phyloP scores from a whole-genome alignment of 306 rosid species.

The Quercus bicolor region DNA sequence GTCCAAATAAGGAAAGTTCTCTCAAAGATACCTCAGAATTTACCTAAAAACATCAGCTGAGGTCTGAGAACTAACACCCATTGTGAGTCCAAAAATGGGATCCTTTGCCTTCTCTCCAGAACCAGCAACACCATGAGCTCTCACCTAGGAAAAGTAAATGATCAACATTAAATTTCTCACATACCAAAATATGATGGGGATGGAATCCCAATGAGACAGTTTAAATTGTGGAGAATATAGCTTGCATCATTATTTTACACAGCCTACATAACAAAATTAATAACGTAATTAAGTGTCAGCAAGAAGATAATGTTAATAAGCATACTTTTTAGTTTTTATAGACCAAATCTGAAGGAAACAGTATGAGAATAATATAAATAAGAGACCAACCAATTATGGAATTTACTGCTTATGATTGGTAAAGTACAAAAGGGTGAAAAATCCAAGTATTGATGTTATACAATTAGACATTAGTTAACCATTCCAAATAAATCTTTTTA shows the following conservation, averaged over 20 bases:
- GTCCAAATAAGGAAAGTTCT: not conserved
- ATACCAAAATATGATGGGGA: not conserved
- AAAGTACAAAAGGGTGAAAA: too few relatives aligned
- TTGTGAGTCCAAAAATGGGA: constrained; percentile 78
- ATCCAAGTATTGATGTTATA: too few relatives aligned
- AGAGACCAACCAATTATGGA: too few relatives aligned
- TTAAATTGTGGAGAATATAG: not conserved
- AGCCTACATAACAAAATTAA: not conserved
- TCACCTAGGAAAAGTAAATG: constrained; percentile 35
- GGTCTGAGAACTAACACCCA: constrained; percentile 74
- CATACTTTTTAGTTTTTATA: not conserved
- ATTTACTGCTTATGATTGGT: too few relatives aligned
- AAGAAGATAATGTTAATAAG: not conserved
- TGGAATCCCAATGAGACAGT: not conserved
- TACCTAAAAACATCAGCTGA: constrained; percentile 65
- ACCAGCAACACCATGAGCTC: constrained; percentile 56
- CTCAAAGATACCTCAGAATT: not conserved
- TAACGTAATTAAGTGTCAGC: not conserved
- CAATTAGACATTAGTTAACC: too few relatives aligned
- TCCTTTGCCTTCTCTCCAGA: constrained; percentile 81
- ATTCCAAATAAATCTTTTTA: too few relatives aligned
- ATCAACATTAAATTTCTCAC: not conserved
- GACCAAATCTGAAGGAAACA: not conserved
- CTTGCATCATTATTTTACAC: not conserved
- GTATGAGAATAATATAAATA: not conserved